These are phyloP conservation scores for Dimocarpus longan DNA, from an alignment of 345 rosid genomes.

Conservation along the genomic window DNA sequence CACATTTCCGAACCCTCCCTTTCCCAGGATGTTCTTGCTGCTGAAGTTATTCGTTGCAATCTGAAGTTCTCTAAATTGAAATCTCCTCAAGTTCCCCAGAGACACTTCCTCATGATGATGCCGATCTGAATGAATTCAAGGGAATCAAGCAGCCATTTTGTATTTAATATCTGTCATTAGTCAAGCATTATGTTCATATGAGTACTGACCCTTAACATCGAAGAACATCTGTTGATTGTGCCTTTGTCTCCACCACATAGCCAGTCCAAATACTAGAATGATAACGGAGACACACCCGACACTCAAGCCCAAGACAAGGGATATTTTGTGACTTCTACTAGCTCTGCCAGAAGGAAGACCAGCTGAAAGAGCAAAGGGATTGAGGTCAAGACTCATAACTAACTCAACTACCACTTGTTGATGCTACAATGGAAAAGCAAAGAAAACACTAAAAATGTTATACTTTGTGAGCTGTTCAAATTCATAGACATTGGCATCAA, in stretches of 20 bases:
- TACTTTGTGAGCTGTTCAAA: constrained; percentile 76
- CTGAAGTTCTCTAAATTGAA: constrained; percentile 89
- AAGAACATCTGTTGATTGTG: constrained; percentile 63
- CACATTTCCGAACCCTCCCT: constrained; percentile 93
- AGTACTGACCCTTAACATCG: constrained; percentile 71
- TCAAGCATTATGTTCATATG: constrained; percentile 15
- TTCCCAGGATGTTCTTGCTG: constrained; percentile 86
- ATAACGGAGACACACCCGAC: constrained; percentile 62
- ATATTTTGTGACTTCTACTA: constrained; percentile 60
- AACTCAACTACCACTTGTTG: constrained; percentile 2
- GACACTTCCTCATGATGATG: constrained; percentile 74
- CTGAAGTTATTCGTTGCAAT: constrained; percentile 82
- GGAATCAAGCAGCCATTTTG: neutral
- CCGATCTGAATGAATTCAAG: constrained; percentile 39
- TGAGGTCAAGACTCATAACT: constrained; percentile 27
- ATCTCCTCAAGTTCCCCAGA: constrained; percentile 85
- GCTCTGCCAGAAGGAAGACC: constrained; percentile 39
- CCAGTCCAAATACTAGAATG: constrained; percentile 67
- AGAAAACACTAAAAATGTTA: constrained; percentile 12
- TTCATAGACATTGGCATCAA: constrained; percentile 98
- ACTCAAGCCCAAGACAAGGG: constrained; percentile 74
- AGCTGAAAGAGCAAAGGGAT: constrained; percentile 34
- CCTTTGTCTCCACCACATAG: constrained; percentile 88
- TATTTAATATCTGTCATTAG: constrained; percentile 9
- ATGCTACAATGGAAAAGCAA: neutral